Evolutionary conservation across 164 flowering plant species (phyloP), one percentile per base, ranked within the genome.

Genomic region (Akebia trifoliata): DNA sequence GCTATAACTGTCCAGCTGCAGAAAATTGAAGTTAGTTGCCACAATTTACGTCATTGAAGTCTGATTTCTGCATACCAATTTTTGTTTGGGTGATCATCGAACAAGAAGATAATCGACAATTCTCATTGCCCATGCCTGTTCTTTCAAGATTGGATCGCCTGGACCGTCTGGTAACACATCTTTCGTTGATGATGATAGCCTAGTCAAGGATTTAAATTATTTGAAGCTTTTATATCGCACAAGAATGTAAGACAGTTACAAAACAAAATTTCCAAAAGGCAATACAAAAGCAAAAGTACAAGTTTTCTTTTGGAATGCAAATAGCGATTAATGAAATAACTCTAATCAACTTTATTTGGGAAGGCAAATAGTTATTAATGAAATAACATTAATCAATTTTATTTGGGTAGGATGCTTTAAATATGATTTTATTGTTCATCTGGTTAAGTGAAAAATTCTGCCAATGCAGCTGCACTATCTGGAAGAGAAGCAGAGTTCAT

Each of bases 61-160:
- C 4, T 17, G n/a, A 26, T 26, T 28, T 56, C 18, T 20, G 8
- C 4, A 60, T 20, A 26, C 10, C 20, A 18, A 22, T 10, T 28
- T 14, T 21, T 22, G 21, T 28, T 11, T 18, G 35, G 20, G 26
- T 17, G 17, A 44, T 26, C 15, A 66, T 65, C 64, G 56, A 68
- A 39, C 50, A 48, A 37, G 53, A 73, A 50, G 68, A 68, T 40
- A 54, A 52, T 26, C 67, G 59, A 42, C 58, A 70, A 44, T 14
- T 40, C 20, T 45, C 37, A 21, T 42, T 71, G 24, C 28, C 73
- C 43, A 45, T 65, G 59, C 70, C 82, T 22, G 64, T 77, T 50
- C 69, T 76, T 6, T 66, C 72, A 50, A 71, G 84, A 74, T 65
- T 82, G 69, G 82, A 80, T 68, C 81, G 80, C 42, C 78, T 79